These are phyloP conservation scores for Gossypium turneri DNA, from an alignment of 345 rosid genomes.

Conservation along the genomic window DNA sequence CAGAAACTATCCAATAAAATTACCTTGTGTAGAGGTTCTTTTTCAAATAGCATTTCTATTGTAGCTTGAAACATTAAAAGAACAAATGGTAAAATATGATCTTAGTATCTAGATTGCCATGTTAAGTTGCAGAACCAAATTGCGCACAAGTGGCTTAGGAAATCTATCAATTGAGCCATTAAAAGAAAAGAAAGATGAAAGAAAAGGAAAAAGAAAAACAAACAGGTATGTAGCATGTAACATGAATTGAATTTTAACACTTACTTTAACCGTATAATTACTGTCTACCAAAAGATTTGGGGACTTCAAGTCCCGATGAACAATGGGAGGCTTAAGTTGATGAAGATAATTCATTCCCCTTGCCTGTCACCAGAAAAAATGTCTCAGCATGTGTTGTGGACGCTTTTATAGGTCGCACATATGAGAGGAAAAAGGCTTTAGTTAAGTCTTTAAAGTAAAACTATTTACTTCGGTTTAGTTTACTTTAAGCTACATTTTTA, in stretches of 20 bases:
- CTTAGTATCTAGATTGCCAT: background rate
- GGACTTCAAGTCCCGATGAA: slow-evolving; percentile 57
- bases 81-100: background rate
- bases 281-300: slow-evolving; percentile 51
- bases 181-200: background rate
- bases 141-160: background rate
- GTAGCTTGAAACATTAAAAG: background rate
- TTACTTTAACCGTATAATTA: slow-evolving; percentile 49
- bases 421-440: too few relatives aligned
- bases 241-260: slow-evolving; percentile 18
- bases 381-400: background rate
- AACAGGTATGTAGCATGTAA: background rate
- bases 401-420: too few relatives aligned
- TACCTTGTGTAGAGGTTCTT: background rate
- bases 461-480: too few relatives aligned
- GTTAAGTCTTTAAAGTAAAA: too few relatives aligned
- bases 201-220: background rate
- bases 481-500: too few relatives aligned
- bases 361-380: slow-evolving; percentile 43
- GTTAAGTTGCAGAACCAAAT: background rate
- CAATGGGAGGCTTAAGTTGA: slow-evolving; percentile 48
- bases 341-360: slow-evolving; percentile 82
- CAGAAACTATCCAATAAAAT: background rate
- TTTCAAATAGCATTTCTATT: background rate
- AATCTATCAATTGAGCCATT: slow-evolving; percentile 1